Evolutionary conservation across 2,329 filamentous ascomycete genomes (phyloP).

Genomic region (Penicillium sp.): DNA sequence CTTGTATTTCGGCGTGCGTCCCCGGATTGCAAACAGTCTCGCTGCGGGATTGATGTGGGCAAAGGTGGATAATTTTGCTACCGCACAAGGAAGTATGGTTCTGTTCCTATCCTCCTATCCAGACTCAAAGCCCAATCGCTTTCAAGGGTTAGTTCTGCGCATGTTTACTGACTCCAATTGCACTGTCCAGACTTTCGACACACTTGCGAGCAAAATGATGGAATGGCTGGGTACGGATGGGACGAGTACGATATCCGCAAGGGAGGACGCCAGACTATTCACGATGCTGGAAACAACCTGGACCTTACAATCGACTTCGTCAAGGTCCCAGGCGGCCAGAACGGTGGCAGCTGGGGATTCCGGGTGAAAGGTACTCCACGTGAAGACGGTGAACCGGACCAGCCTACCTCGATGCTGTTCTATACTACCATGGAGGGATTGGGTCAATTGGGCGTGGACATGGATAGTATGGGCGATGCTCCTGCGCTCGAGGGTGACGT

Average conservation of each 20-base stretch:
- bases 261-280: conserved; percentile 86
- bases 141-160: background rate
- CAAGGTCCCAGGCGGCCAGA: conserved; percentile 80
- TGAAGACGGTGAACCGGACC: conserved; percentile 63
- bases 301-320: conserved; percentile 93
- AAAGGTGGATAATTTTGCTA: conserved; percentile 74
- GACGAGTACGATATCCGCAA: conserved; percentile 90
- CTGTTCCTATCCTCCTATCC: background rate
- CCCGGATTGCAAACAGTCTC: conserved; percentile 77
- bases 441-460: conserved; percentile 64
- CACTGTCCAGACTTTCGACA: conserved; percentile 68
- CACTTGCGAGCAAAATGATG: conserved; percentile 93
- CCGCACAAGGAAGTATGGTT: conserved; percentile 71
- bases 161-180: background rate
- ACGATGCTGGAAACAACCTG: conserved; percentile 82
- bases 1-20: conserved; percentile 87
- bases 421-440: conserved; percentile 79
- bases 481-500: conserved; percentile 58
- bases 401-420: conserved; percentile 78
- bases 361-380: conserved; percentile 80
- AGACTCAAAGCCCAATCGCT: background rate
- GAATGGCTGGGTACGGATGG: conserved; percentile 96
- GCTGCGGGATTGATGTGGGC: conserved; percentile 86
- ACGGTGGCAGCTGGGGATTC: conserved; percentile 91
- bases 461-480: conserved; percentile 53